Evolutionary conservation across 2,329 filamentous ascomycete genomes (phyloP).

Genomic region (Xylariaceae sp.): DNA sequence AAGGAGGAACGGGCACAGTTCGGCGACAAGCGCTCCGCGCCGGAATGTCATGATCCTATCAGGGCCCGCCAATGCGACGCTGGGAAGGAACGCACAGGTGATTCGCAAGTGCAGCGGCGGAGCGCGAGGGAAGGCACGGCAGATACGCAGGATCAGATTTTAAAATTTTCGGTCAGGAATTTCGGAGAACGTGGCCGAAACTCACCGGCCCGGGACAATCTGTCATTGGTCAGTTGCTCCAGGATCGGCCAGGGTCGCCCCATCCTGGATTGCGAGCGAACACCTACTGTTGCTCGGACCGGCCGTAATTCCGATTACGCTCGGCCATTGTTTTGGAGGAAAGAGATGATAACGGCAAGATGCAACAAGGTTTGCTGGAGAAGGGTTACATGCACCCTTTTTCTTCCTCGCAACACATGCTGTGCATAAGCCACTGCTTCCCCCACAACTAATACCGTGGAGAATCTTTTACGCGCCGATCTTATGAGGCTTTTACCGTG

Average conservation of each 20-base stretch:
- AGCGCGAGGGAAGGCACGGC: neutral
- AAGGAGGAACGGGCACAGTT: neutral
- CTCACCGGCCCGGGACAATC: constrained; percentile 30
- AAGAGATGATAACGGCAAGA: neutral
- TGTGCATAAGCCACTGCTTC: no score
- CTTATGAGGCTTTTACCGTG: no score
- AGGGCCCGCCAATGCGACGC: neutral
- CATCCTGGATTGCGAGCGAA: constrained; percentile 21
- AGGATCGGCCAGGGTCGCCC: constrained; percentile 31
- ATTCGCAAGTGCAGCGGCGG: neutral
- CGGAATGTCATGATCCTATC: neutral
- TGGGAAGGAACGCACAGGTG: neutral
- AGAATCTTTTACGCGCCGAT: no score
- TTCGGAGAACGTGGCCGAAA: constrained; percentile 27
- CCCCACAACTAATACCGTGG: no score
- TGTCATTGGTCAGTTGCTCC: constrained; percentile 33
- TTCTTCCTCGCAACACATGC: no score
- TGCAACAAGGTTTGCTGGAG: no score
- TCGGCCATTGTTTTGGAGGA: neutral
- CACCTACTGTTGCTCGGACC: constrained; percentile 14
- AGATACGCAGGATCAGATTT: neutral
- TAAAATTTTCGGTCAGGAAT: constrained; percentile 15
- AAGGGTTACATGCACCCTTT: no score
- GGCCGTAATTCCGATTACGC: constrained; percentile 5
- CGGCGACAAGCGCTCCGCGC: neutral